Evolutionary conservation across 345 rosid genomes (phyloP).

Genomic region (Aethionema arabicum): DNA sequence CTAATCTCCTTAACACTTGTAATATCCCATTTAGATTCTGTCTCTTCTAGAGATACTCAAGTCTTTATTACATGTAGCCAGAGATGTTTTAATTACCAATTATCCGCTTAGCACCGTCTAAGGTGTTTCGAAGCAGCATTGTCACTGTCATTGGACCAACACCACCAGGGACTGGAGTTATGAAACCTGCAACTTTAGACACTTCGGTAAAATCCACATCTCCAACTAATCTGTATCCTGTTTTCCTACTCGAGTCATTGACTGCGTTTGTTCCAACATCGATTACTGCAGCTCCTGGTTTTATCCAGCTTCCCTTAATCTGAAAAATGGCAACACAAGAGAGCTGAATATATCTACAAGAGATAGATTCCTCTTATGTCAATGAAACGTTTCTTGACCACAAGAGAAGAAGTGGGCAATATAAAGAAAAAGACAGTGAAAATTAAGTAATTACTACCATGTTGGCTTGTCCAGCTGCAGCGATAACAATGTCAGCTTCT

Average conservation of each 20-base stretch:
- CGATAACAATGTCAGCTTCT: constrained; percentile 89
- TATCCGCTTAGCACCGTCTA: constrained; percentile 78
- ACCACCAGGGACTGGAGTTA: constrained; percentile 97
- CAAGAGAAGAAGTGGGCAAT: not conserved
- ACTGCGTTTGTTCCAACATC: constrained; percentile 91
- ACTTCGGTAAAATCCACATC: constrained; percentile 85
- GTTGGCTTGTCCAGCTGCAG: constrained; percentile 91
- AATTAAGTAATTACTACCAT: constrained; percentile 53
- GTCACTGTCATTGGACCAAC: constrained; percentile 98
- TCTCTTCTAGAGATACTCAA: too few relatives aligned
- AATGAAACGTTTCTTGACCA: not conserved
- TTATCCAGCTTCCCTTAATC: constrained; percentile 93
- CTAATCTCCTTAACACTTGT: constrained; percentile 56
- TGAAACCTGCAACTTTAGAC: constrained; percentile 71
- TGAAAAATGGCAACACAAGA: constrained; percentile 34
- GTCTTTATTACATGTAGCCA: constrained; percentile 12
- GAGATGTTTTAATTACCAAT: constrained; percentile 42
- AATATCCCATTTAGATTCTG: constrained; percentile 29
- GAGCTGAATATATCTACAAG: not conserved
- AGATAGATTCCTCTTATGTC: too few relatives aligned
- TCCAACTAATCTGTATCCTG: constrained; percentile 92
- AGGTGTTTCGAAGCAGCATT: constrained; percentile 80
- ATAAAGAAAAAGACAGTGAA: too few relatives aligned
- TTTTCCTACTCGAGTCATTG: constrained; percentile 64
- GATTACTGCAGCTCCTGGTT: constrained; percentile 93